phyloP scores from a whole-genome alignment of 176 grass and related monocot genomes.

The Carex littledalei region DNA sequence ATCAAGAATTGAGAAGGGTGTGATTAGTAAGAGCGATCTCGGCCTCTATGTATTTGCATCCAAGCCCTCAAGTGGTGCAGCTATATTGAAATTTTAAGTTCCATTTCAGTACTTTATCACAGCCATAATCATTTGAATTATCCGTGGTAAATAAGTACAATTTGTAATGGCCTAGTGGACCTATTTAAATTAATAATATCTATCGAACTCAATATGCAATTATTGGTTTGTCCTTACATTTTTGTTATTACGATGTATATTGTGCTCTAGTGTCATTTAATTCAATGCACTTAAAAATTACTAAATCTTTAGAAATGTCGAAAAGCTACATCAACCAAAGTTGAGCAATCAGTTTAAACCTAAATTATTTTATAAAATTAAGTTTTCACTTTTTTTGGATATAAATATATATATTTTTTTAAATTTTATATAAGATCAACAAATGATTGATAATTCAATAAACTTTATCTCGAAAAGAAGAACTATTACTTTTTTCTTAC shows the following conservation, averaged over 20 bases:
- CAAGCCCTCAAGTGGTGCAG: constrained; percentile 91
- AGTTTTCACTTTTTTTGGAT: too few species aligned
- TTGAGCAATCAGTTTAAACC: too few species aligned
- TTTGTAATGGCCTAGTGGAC: not conserved
- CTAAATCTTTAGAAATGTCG: too few species aligned
- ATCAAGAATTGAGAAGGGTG: constrained; percentile 62
- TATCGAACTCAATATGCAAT: not conserved
- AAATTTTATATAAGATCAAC: too few species aligned
- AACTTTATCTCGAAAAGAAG: too few species aligned
- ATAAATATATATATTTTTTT: too few species aligned
- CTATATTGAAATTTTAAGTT: constrained; percentile 66
- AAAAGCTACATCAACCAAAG: too few species aligned
- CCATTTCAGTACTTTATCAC: not conserved
- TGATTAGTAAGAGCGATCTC: constrained; percentile 58
- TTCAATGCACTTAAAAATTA: too few species aligned
- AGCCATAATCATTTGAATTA: not conserved
- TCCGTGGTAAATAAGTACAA: constrained; percentile 20
- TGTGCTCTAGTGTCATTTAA: too few species aligned
- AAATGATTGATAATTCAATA: too few species aligned
- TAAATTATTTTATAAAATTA: too few species aligned
- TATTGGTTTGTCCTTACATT: not conserved
- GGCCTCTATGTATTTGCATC: constrained; percentile 81
- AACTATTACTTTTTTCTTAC: too few species aligned
- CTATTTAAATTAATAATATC: constrained; percentile 12
- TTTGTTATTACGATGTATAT: not conserved